These are phyloP conservation scores for Phytophthora idaei DNA, from an alignment of 352 stramenopile species.

Conservation along the genomic window DNA sequence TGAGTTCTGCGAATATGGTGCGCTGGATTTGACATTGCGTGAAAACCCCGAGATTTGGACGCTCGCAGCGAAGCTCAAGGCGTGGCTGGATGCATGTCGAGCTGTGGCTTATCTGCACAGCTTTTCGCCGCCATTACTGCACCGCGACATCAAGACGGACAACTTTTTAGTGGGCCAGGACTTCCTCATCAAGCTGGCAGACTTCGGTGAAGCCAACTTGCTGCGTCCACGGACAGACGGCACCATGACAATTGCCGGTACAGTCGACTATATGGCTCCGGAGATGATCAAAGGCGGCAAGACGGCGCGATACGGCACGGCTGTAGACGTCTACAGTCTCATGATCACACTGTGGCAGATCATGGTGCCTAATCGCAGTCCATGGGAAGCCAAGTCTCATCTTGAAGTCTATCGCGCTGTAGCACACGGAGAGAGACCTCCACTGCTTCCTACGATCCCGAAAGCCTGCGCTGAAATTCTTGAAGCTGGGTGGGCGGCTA, in stretches of 20 bases:
- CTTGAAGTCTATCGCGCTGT: constrained; percentile 84
- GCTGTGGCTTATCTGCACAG: constrained; percentile 86
- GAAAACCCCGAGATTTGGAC: constrained; percentile 61
- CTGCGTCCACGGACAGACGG: constrained; percentile 72
- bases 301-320: constrained; percentile 76
- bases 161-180: constrained; percentile 86
- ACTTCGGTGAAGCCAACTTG: constrained; percentile 89
- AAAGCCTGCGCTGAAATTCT: constrained; percentile 77
- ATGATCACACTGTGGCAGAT: constrained; percentile 91
- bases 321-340: constrained; percentile 84
- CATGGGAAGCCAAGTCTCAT: constrained; percentile 77
- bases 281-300: constrained; percentile 88
- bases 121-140: constrained; percentile 78
- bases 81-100: constrained; percentile 83
- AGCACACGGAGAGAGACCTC: constrained; percentile 72
- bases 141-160: constrained; percentile 89
- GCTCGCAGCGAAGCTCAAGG: constrained; percentile 77
- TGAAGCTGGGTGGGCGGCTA: constrained; percentile 70
- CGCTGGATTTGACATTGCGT: constrained; percentile 63
- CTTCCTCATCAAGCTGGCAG: constrained; percentile 78
- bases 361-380: constrained; percentile 76
- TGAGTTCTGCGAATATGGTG: constrained; percentile 87
- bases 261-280: constrained; percentile 86
- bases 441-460: constrained; percentile 71
- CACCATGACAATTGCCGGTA: constrained; percentile 88